These are phyloP conservation scores for Viola odorata DNA, from an alignment of 345 rosid species.

Conservation along the genomic window DNA sequence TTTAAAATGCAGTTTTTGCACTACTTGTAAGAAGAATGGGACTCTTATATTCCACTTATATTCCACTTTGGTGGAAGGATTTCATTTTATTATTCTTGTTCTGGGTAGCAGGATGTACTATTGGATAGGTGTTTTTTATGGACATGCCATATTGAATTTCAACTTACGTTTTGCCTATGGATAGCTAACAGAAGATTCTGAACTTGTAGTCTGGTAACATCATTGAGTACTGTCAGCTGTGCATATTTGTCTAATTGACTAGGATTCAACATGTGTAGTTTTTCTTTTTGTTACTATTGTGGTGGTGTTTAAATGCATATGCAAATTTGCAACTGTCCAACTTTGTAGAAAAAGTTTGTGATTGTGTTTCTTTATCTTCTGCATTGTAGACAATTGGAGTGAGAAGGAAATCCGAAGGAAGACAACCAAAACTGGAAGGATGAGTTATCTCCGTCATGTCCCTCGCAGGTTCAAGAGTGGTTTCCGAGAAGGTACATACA, in stretches of 20 bases:
- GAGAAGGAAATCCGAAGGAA: slow-evolving; percentile 92
- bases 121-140: no score
- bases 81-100: no score
- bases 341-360: not conserved
- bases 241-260: not conserved
- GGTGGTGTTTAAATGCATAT: not conserved
- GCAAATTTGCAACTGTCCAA: not conserved
- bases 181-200: no score
- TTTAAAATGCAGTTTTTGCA: no score
- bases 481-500: slow-evolving; percentile 66
- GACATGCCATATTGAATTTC: no score
- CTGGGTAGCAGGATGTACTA: no score
- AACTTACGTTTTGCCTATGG: no score
- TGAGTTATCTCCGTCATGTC: slow-evolving; percentile 76
- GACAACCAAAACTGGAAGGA: slow-evolving; percentile 93
- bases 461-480: slow-evolving; percentile 90
- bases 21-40: no score
- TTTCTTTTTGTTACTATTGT: not conserved
- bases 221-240: not conserved
- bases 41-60: no score
- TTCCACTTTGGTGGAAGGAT: no score
- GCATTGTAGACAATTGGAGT: slow-evolving; percentile 81
- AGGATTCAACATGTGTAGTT: no score
- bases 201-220: not conserved
- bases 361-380: not conserved